Evolutionary conservation across 768 basidiomycete genomes (phyloP), one percentile per base, ranked within the genome.

Genomic region (Boletellus emodensis): DNA sequence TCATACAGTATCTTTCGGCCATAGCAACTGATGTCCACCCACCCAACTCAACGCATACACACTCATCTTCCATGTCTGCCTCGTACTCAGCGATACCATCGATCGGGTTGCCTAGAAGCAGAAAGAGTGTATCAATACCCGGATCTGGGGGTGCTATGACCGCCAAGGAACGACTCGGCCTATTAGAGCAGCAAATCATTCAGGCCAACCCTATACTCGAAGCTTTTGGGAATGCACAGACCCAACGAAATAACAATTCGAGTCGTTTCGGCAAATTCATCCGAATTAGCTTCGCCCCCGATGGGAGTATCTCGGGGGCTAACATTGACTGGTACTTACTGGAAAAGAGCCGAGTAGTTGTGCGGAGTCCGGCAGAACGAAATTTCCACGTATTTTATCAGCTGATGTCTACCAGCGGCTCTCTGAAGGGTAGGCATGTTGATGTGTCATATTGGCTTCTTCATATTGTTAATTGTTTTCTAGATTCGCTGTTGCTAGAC

Each of bases 211-310:
- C 96, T 1, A 90, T 99, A 51, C 75, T 99, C 5, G 96, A 99
- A 66, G 90, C 96, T 4, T 98, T 99, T 57, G 96, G 96, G 28
- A 99, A 99, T 65, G 95, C 96, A 6, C 96, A 98, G 67, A 98
- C 96, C 0, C 90, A 96, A 70, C 77, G 94, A 40, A 99, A 99
- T 64, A 97, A 98, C 71, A 99, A 99, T 64, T 98, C 96, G 1
- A 93, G 90, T 78, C 89, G 96, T 35, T 99, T 99, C 66, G 94
- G 94, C 28, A 99, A 99, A 71, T 99, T 99, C 66, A 90, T 99
- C 41, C 79, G 93, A 40, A 98, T 99, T 53, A 88, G 87, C 63
- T 99, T 99, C 70, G 82, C 90, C 1, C 85, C 89, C 0, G 84
- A 90, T 56, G 94, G 95, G 2, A 92, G 91, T 57, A 99, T 99